Percentiles rank a stretch among this genome's conserved stretches.
Conservation (phyloP, 805 yeast genomes). For the Ogataea sp. region DNA sequence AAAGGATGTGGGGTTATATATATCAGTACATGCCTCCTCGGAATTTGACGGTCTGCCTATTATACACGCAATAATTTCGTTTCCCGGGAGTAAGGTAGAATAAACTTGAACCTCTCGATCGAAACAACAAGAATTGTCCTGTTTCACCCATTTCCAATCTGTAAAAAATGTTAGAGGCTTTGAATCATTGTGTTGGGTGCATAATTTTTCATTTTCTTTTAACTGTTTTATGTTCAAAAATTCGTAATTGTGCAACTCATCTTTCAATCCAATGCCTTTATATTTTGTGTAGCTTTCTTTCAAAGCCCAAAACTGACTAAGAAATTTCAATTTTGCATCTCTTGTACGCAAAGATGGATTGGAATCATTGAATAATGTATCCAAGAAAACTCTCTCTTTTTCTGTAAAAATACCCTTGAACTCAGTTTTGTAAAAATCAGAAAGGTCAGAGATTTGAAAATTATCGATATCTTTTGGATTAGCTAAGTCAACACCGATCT, state of each 20-base stretch:
- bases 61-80: not conserved
- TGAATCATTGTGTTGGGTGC: not conserved
- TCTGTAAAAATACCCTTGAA: constrained; percentile 22
- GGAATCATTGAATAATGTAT: constrained; percentile 5
- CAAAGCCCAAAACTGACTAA: constrained; percentile 67
- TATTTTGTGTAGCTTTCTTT: constrained; percentile 71
- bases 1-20: not conserved
- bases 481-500: constrained; percentile 43
- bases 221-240: constrained; percentile 8
- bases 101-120: not conserved
- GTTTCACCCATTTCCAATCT: not conserved
- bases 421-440: constrained; percentile 15
- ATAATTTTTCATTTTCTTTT: not conserved
- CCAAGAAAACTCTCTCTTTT: constrained; percentile 21
- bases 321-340: constrained; percentile 14
- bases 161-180: not conserved
- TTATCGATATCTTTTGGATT: constrained; percentile 23
- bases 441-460: constrained; percentile 6
- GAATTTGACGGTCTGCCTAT: not conserved
- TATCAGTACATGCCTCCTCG: not conserved
- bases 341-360: constrained; percentile 2
- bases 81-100: not conserved
- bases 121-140: not conserved
- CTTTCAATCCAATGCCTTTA: constrained; percentile 49
- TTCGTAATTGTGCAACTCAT: constrained; percentile 18